Evolutionary conservation across 192 early-diverging fungal genomes (phyloP), one percentile per base, ranked within the genome.

Genomic region (Mortierella claussenii): DNA sequence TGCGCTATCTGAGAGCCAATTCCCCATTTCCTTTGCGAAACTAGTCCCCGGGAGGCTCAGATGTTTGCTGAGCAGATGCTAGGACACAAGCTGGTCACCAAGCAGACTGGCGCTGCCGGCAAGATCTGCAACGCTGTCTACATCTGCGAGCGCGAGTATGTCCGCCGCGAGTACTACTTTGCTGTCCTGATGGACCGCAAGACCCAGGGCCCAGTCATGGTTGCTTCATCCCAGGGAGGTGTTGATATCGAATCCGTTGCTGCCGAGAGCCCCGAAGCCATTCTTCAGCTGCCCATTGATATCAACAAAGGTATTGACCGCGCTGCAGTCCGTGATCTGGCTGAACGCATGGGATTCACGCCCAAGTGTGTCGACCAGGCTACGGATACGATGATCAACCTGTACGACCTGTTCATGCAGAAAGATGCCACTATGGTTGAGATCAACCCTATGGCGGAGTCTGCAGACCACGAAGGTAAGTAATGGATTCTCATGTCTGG

Each of bases 131-230:
- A 95, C 82, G 85, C 91, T 53, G 92, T 96, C 60, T 99, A 91
- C 83, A 91, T 99, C 66, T 93, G 93, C 56, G 96, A 99, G 87
- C 95, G 97, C 69, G 89, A 95, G 78, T 97, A 95, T 81, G 93
- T 95, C 73, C 94, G 96, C 67, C 91, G 92, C 66, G 96, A 98
- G 87, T 98, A 93, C 89, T 98, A 99, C 92, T 97, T 99, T 90
- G 96, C 98, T 49, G 95, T 99, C 78, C 81, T 97, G 58, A 92
- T 97, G 94, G 98, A 98, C 86, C 95, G 98, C 60, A 90, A 90
- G 65, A 90, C 94, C 49, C 90, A 93, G 79, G 96, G 96, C 46
- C 96, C 98, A 33, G 96, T 98, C 37, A 83, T 99, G 78, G 93
- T 99, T 26, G 96, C 95, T 61, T 97, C 96, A 46, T 93, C 93